phyloP scores from a whole-genome alignment of 1,284 basidiomycete genomes.

The Leccinum fallax region DNA sequence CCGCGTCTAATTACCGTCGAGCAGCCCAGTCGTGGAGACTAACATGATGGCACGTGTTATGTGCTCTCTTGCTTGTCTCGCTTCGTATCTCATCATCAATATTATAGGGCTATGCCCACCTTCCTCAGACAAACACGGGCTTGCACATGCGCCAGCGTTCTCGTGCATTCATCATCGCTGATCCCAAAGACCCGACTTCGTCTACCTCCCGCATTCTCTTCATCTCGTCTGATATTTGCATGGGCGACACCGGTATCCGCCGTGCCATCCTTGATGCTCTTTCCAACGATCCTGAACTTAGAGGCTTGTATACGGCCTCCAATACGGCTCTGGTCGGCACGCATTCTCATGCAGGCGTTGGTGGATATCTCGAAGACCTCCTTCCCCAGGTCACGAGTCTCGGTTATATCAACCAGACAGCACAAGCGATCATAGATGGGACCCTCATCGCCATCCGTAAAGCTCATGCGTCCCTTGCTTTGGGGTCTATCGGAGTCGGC shows the following conservation, averaged over 20 bases:
- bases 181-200: conserved; percentile 32
- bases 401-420: conserved; percentile 71
- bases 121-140: conserved; percentile 73
- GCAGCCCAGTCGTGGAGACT: conserved; percentile 73
- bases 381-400: conserved; percentile 77
- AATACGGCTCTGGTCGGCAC: conserved; percentile 82
- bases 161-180: conserved; percentile 78
- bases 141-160: conserved; percentile 80
- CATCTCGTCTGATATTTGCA: conserved; percentile 78
- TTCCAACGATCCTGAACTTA: conserved; percentile 48
- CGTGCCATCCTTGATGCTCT: conserved; percentile 67
- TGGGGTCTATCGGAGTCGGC: conserved; percentile 63
- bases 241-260: conserved; percentile 81
- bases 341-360: conserved; percentile 78
- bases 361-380: conserved; percentile 77
- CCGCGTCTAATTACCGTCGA: conserved; percentile 1
- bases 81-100: conserved; percentile 5
- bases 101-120: conserved; percentile 68
- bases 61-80: background rate
- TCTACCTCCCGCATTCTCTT: conserved; percentile 68
- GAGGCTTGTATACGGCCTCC: conserved; percentile 64
- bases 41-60: conserved; percentile 65
- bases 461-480: conserved; percentile 65
- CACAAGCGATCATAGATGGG: conserved; percentile 70
- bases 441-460: conserved; percentile 68